Percentiles rank a stretch among this genome's conserved stretches.
Conservation (phyloP, 495 filamentous ascomycete genomes). For the Hypoxylon subgilvum region DNA sequence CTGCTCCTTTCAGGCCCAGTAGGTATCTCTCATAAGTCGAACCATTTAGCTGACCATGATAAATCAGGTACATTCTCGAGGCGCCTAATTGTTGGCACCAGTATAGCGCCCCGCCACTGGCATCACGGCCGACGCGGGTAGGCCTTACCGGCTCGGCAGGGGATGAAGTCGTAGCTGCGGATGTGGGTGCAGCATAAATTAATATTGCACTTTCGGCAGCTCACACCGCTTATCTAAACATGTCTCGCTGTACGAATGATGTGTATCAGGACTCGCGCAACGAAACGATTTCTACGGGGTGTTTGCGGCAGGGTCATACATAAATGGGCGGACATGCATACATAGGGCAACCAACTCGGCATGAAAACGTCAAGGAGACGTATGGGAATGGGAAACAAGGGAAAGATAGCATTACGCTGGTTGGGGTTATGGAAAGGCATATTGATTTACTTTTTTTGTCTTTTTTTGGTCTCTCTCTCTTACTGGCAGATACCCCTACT, state of each 20-base stretch:
- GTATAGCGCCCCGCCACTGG: constrained; percentile 36
- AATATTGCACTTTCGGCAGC: background rate
- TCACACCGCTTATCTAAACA: background rate
- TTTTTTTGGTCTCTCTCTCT: constrained; percentile 4
- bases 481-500: constrained; percentile 24
- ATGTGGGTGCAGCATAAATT: constrained; percentile 12
- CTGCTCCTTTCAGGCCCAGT: constrained; percentile 47
- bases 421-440: background rate
- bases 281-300: constrained; percentile 17
- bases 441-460: background rate
- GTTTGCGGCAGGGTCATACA: constrained; percentile 5
- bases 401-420: constrained; percentile 4
- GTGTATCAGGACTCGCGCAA: background rate
- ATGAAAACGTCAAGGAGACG: constrained; percentile 4
- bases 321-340: constrained; percentile 1
- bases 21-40: background rate
- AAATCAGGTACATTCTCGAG: constrained; percentile 56
- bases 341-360: constrained; percentile 21
- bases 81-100: constrained; percentile 59
- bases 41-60: constrained; percentile 7
- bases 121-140: constrained; percentile 18
- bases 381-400: background rate
- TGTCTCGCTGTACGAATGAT: constrained; percentile 19
- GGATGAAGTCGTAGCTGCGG: constrained; percentile 19
- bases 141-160: constrained; percentile 12